These are phyloP conservation scores for Colletotrichum falcatum DNA, from an alignment of 2,329 filamentous ascomycete species.

Conservation along the genomic window DNA sequence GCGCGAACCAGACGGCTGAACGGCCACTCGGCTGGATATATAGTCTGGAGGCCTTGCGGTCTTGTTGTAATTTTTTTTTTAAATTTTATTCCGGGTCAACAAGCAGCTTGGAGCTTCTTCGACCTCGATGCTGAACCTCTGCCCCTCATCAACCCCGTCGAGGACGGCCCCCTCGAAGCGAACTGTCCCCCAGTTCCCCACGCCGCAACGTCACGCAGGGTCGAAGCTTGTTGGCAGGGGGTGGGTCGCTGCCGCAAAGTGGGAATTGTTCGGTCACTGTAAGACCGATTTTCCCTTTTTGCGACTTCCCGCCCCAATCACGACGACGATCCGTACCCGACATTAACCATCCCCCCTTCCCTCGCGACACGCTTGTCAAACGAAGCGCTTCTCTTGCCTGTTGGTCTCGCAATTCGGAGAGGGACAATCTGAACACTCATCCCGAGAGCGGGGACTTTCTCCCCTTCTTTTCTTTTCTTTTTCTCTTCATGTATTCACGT, in stretches of 20 bases:
- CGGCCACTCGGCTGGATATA: slow-evolving; percentile 27
- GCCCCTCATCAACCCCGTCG: slow-evolving; percentile 29
- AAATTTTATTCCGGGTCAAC: slow-evolving; percentile 5
- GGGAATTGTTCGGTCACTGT: slow-evolving; percentile 42
- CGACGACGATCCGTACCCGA: slow-evolving; percentile 34
- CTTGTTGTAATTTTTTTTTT: slow-evolving; percentile 4
- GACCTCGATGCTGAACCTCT: slow-evolving; percentile 25
- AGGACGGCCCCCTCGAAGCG: slow-evolving; percentile 25
- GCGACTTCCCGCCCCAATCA: slow-evolving; percentile 40
- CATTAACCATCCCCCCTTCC: slow-evolving; percentile 2
- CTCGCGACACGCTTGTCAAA: slow-evolving; percentile 21
- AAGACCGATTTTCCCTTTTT: slow-evolving; percentile 41
- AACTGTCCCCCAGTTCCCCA: slow-evolving; percentile 39
- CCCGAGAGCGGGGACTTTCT: slow-evolving; percentile 15
- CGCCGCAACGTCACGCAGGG: slow-evolving; percentile 42
- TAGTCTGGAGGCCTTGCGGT: slow-evolving; percentile 17
- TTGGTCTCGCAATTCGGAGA: slow-evolving; percentile 19
- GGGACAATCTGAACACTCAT: slow-evolving; percentile 15
- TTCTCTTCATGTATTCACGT: slow-evolving; percentile 34
- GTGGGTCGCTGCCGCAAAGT: slow-evolving; percentile 35
- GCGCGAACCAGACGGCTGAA: slow-evolving; percentile 11
- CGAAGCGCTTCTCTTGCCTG: slow-evolving; percentile 9
- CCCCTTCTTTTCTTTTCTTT: slow-evolving; percentile 28
- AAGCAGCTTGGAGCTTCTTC: slow-evolving; percentile 20
- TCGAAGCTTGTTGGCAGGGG: slow-evolving; percentile 42